Evolutionary conservation across 2,329 filamentous ascomycete genomes (phyloP).

Genomic region (Pseudogymnoascus sp.): DNA sequence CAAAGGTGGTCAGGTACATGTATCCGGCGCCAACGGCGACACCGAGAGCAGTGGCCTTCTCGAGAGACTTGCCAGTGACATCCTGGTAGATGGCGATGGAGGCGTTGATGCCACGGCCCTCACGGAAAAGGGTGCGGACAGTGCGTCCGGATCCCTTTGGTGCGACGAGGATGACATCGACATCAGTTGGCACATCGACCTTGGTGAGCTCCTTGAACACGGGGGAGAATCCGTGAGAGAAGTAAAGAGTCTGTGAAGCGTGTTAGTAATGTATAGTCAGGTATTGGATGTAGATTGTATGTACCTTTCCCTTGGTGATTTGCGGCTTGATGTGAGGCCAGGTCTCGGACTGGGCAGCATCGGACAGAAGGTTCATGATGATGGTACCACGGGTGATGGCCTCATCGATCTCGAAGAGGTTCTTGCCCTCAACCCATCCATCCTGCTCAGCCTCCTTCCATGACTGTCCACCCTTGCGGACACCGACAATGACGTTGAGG

Average conservation of each 20-base stretch:
- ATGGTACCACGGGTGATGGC: slow-evolving; percentile 90
- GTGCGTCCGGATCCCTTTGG: slow-evolving; percentile 99
- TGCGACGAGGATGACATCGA: slow-evolving; percentile 98
- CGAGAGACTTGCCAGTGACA: slow-evolving; percentile 93
- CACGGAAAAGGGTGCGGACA: slow-evolving; percentile 96
- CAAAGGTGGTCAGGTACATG: slow-evolving; percentile 99
- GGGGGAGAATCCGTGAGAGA: slow-evolving; percentile 99
- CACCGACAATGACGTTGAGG: slow-evolving; percentile 97
- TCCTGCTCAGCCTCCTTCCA: slow-evolving; percentile 97
- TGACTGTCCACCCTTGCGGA: slow-evolving; percentile 95
- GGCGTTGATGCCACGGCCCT: slow-evolving; percentile 99
- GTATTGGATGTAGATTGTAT: slow-evolving; percentile 21
- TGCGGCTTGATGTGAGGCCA: slow-evolving; percentile 98
- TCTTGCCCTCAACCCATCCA: slow-evolving; percentile 97
- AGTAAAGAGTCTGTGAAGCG: slow-evolving; percentile 82
- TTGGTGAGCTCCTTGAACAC: slow-evolving; percentile 99
- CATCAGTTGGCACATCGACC: slow-evolving; percentile 89
- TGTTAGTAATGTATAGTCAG: slow-evolving; percentile 14
- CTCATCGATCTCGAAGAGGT: slow-evolving; percentile 97
- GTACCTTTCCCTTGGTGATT: slow-evolving; percentile 95
- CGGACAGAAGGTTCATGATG: slow-evolving; percentile 98
- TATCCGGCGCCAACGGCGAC: slow-evolving; percentile 96
- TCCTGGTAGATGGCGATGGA: slow-evolving; percentile 98
- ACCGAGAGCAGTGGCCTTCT: slow-evolving; percentile 94
- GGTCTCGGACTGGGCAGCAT: slow-evolving; percentile 97